Base-by-base conservation (phyloP, 352 stramenopile species). In the Phytophthora europaea region DNA sequence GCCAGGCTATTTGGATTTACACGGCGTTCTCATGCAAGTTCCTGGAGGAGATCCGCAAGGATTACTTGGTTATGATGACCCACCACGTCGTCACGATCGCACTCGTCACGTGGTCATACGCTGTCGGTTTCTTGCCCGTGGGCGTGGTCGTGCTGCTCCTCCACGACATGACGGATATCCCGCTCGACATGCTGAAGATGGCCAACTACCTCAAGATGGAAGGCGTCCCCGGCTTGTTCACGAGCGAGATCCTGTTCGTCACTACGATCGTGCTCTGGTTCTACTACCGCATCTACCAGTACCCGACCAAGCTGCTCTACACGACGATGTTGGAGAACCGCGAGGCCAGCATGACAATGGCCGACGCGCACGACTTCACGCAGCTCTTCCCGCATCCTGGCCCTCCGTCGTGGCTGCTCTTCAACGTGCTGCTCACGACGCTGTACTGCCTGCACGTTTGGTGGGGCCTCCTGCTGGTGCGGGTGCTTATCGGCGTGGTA, bases 21-120 rank as follows among this genome's bases (percentile, higher is more conserved):
- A 96, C 89, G 20, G 91, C 88, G 26, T 97, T 97, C 64, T 95
- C 87, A 65, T 96, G 89, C 75, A 94, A 95, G 64, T 97, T 94
- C 67, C 65, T 97, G 31, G 91, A 97, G 70, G 89, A 95, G 68
- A 90, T 94, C 55, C 88, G 89, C 56, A 96, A 96, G 76, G 91
- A 97, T 61, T 96, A 96, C 76, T 70, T 96, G 52, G 89, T 96
- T 26, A 97, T 97, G 90, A 97, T 97, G 90, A 89, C 89, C 3
- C 90, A 97, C 76, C 90, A 97, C 70, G 83, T 95, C 31, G 87
- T 96, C 43, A 97, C 91, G 3, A 95, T 97, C 54, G 84, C 88
- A 34, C 81, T 97, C 22, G 87, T 97, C 31, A 93, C 84, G 22
- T 95, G 88, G 87, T 95, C 87, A 50, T 96, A 94, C 74, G 79